Evolutionary conservation across 1,284 basidiomycete genomes (phyloP).

Genomic region (Lentinus polychrous): DNA sequence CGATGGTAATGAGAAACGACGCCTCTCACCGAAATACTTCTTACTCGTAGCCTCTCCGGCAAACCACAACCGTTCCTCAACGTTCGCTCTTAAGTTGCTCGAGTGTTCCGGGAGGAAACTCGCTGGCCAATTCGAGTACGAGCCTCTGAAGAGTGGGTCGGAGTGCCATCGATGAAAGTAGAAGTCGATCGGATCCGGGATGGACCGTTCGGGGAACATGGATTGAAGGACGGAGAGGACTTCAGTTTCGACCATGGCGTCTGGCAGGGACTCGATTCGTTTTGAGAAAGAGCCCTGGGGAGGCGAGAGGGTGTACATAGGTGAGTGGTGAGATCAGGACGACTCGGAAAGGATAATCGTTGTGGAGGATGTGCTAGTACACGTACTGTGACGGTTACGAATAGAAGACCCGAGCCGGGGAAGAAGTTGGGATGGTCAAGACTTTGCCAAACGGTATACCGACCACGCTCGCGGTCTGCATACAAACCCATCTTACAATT

Average conservation of each 20-base stretch:
- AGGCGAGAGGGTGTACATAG: neutral
- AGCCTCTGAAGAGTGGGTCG: constrained; percentile 55
- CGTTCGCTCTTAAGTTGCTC: constrained; percentile 50
- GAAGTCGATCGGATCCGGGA: constrained; percentile 49
- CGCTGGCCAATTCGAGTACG: constrained; percentile 66
- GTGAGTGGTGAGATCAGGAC: too few relatives aligned
- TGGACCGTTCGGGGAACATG: constrained; percentile 51
- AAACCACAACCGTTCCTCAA: constrained; percentile 49
- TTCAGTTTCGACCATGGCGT: constrained; percentile 42
- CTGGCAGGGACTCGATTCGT: constrained; percentile 47
- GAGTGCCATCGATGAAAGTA: constrained; percentile 50
- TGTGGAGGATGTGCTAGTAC: neutral
- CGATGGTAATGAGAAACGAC: too few relatives aligned
- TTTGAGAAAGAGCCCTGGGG: constrained; percentile 48
- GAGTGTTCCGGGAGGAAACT: constrained; percentile 47
- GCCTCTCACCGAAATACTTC: constrained; percentile 45
- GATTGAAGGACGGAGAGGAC: constrained; percentile 43
- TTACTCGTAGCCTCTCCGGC: constrained; percentile 58
- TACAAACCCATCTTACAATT: constrained; percentile 50
- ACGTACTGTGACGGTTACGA: constrained; percentile 59
- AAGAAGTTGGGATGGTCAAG: constrained; percentile 55
- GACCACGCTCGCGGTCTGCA: constrained; percentile 55
- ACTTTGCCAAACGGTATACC: constrained; percentile 67
- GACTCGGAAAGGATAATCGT: constrained; percentile 4
- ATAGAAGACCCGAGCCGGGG: constrained; percentile 54